Percentiles rank a stretch among this genome's conserved stretches.
phyloP scores from a whole-genome alignment of 2,329 filamentous ascomycete species.

The Monosporascus cannonballus region DNA sequence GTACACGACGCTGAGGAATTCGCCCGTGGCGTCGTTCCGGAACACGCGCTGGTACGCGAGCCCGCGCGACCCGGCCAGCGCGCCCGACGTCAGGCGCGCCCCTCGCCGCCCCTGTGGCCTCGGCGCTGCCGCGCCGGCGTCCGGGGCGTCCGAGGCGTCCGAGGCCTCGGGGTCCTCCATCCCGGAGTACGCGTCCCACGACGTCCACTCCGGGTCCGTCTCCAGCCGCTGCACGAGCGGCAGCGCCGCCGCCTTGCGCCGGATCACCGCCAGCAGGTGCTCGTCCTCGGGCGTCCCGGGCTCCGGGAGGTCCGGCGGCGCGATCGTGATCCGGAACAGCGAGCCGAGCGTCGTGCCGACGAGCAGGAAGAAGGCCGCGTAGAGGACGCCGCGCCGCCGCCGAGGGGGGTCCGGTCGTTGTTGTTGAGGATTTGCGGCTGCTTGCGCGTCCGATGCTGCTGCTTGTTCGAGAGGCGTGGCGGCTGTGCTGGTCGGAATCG shows the following conservation, averaged over 20 bases:
- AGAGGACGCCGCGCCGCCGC: conserved; percentile 19
- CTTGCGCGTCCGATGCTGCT: conserved; percentile 1
- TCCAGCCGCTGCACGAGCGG: conserved; percentile 41
- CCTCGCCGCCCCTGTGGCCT: neutral
- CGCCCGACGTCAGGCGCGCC: conserved; percentile 32
- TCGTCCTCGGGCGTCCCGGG: conserved; percentile 35
- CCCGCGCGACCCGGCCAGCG: conserved; percentile 35
- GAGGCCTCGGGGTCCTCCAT: neutral
- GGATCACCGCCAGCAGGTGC: conserved; percentile 33
- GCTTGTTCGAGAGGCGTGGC: neutral
- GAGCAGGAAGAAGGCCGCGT: conserved; percentile 31
- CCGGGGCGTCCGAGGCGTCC: conserved; percentile 3
- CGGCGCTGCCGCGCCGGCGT: neutral
- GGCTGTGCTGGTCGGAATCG: neutral
- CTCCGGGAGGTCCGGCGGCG: conserved; percentile 35
- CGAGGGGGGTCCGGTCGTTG: conserved; percentile 17
- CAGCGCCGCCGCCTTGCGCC: conserved; percentile 35
- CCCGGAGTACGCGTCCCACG: conserved; percentile 36
- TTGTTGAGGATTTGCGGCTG: neutral
- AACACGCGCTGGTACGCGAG: conserved; percentile 56
- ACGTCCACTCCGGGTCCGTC: conserved; percentile 34
- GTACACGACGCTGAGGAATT: conserved; percentile 58
- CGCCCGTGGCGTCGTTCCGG: conserved; percentile 51
- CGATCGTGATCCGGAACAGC: conserved; percentile 32
- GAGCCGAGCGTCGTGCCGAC: conserved; percentile 34